phyloP scores from a whole-genome alignment of 192 early-diverging fungal genomes.

The Kickxella alabastrina region DNA sequence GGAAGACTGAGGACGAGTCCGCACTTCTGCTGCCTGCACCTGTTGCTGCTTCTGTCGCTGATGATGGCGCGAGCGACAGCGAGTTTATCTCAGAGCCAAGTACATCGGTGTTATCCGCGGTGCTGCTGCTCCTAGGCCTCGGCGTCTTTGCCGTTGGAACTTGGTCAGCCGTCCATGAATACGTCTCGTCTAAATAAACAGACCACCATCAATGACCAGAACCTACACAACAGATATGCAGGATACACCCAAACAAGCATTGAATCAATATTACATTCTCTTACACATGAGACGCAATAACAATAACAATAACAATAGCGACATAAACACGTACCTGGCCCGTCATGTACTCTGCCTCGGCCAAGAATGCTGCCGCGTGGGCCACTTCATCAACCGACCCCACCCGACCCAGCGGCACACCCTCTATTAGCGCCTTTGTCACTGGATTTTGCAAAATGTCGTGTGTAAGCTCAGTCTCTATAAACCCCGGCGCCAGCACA shows the following conservation, averaged over 20 bases:
- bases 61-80: slow-evolving; percentile 6
- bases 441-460: not conserved
- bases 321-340: no score
- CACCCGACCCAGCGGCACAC: slow-evolving; percentile 13
- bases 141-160: slow-evolving; percentile 43
- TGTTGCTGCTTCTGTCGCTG: not conserved
- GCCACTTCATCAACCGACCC: slow-evolving; percentile 34
- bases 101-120: slow-evolving; percentile 13
- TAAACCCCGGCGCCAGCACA: slow-evolving; percentile 83
- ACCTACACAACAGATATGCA: slow-evolving; percentile 5
- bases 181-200: slow-evolving; percentile 21
- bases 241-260: not conserved
- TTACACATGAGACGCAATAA: no score
- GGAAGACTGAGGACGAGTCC: not conserved
- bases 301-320: no score
- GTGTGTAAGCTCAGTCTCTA: slow-evolving; percentile 59
- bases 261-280: no score
- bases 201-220: slow-evolving; percentile 44
- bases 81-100: slow-evolving; percentile 20
- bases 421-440: slow-evolving; percentile 20
- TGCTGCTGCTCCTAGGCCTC: slow-evolving; percentile 22
- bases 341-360: slow-evolving; percentile 32
- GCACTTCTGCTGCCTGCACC: slow-evolving; percentile 5
- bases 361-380: slow-evolving; percentile 31
- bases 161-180: slow-evolving; percentile 28